Base-by-base conservation (phyloP, 1,284 basidiomycete genomes). In the Trametes hirsuta region DNA sequence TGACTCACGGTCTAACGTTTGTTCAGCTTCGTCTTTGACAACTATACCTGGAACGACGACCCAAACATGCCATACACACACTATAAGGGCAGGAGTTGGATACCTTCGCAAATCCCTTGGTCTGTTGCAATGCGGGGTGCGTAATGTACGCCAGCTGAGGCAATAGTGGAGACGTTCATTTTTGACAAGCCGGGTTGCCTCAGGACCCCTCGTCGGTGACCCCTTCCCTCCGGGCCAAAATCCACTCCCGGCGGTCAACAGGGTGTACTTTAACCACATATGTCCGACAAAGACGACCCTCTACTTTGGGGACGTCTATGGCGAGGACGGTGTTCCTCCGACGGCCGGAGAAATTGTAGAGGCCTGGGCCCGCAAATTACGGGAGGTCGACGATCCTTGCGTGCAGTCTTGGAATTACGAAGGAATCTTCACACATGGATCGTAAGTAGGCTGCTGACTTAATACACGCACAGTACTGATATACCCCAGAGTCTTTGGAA, bases 31-130 rank as follows among this genome's bases (percentile, higher is more conserved):
- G 86, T 89, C 0, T 87, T 88, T 56, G 81, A 86, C 53, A 86
- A 88, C 65, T 88, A 87, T 61, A 80, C 80, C 15, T 88, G 86
- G 86, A 69, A 68, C 22, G 53, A 50, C 36, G 56, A 68, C 40
- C 30, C 30, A 30, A 47, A 55, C 15, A 54, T 56, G 3, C 58
- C 62, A n/a, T 74, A 69, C 42, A 57, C 70, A 2, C 53, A 62
- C 14, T 70, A 61, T 54, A 62, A 84, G 77, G 14, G 79, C 76
- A 62, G 69, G 72, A 5, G 30, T 30, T 30, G 78, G 79, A 47
- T 74, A 79, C 83, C 86, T 1, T 76, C 82, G 0, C 76, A 77
- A 0, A 81, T 88, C 41, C 87, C 88, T 0, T 69, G 87, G 34
- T 83, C 84, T 35, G 84, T 84, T 0, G 81, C 86, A 56, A 75